Conservation (phyloP, 306 rosid genomes). For the Begonia peltatifolia region DNA sequence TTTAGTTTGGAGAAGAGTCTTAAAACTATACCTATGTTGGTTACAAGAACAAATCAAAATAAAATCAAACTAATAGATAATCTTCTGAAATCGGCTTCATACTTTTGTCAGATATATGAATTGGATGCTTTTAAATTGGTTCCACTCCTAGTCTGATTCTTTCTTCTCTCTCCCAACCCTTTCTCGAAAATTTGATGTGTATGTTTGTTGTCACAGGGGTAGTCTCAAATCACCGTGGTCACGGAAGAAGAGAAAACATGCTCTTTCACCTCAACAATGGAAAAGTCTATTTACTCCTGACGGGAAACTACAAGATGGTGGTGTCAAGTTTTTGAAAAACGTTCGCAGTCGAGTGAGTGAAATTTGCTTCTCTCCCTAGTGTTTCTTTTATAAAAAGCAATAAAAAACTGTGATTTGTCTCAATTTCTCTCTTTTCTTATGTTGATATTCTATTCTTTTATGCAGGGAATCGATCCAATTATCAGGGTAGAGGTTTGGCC, state of each 20-base stretch:
- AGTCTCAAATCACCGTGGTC: constrained; percentile 99
- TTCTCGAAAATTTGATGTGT: too few relatives aligned
- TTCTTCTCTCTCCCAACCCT: background rate
- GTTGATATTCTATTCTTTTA: constrained; percentile 17
- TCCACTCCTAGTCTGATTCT: background rate
- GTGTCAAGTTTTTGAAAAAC: constrained; percentile 76
- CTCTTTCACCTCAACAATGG: constrained; percentile 77
- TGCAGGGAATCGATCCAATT: constrained; percentile 90
- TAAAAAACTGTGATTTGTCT: constrained; percentile 6
- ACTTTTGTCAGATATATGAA: too few relatives aligned
- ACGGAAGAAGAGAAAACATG: constrained; percentile 79
- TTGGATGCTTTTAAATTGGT: background rate
- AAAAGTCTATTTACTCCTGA: constrained; percentile 57
- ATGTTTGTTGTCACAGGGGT: constrained; percentile 25
- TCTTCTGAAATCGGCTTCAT: too few relatives aligned
- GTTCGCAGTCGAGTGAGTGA: constrained; percentile 97
- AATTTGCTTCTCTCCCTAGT: constrained; percentile 7
- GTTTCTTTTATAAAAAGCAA: constrained; percentile 2
- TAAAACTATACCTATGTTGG: too few relatives aligned
- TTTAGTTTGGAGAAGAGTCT: too few relatives aligned
- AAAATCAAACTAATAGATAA: too few relatives aligned
- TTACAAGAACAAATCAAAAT: too few relatives aligned
- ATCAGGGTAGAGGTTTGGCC: constrained; percentile 97
- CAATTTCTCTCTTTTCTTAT: constrained; percentile 3
- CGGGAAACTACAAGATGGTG: constrained; percentile 79